These are phyloP conservation scores for Cutaneotrichosporon mucoides DNA, from an alignment of 1,284 basidiomycete genomes.

Conservation along the genomic window DNA sequence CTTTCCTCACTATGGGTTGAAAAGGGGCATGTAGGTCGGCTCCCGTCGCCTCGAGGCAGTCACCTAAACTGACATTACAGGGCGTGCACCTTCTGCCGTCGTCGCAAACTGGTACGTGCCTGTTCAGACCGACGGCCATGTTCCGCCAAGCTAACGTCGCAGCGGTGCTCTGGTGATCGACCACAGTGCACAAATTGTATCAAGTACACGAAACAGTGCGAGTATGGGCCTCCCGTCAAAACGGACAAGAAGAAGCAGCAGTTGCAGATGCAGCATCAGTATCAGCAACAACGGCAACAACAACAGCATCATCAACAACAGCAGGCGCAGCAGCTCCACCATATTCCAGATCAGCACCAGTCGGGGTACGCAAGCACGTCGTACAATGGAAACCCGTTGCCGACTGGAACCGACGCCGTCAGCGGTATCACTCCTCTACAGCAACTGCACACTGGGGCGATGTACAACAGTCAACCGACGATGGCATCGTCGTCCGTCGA, in stretches of 20 bases:
- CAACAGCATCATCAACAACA: background rate
- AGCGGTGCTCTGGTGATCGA: slow-evolving; percentile 38
- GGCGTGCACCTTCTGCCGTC: slow-evolving; percentile 42
- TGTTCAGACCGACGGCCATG: background rate
- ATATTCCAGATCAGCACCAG: background rate
- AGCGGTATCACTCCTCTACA: background rate
- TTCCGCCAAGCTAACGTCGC: slow-evolving; percentile 3
- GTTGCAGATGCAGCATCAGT: background rate
- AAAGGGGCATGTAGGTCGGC: slow-evolving; percentile 17
- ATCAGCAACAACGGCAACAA: background rate
- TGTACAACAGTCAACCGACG: background rate
- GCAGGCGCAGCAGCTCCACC: background rate
- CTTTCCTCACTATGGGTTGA: slow-evolving; percentile 21
- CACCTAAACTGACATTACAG: slow-evolving; percentile 14
- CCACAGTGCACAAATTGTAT: slow-evolving; percentile 38
- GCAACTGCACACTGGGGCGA: background rate
- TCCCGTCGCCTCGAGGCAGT: too few relatives aligned
- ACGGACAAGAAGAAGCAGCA: slow-evolving; percentile 4
- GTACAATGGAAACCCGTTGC: background rate
- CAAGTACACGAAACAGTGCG: slow-evolving; percentile 39
- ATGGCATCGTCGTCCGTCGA: background rate
- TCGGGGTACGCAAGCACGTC: background rate
- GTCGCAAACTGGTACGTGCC: slow-evolving; percentile 35
- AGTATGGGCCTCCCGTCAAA: slow-evolving; percentile 27
- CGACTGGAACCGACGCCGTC: background rate